Evolutionary conservation across 331 rosid genomes (phyloP).

Genomic region (Erythrophleum ivorense): DNA sequence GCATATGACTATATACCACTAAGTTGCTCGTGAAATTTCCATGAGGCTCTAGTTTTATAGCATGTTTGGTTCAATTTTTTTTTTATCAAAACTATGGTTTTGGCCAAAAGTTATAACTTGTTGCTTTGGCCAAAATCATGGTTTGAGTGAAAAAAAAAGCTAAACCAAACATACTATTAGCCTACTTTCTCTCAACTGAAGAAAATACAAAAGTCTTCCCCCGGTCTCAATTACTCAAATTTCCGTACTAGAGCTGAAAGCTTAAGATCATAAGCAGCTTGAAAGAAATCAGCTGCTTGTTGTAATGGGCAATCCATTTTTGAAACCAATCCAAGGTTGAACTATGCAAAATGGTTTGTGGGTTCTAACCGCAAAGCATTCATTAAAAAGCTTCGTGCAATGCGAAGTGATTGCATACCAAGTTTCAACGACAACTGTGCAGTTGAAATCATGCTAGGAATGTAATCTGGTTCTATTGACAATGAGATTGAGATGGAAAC

Average conservation of each 20-base stretch:
- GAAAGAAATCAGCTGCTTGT: conserved; percentile 86
- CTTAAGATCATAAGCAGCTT: conserved; percentile 77
- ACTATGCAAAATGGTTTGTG: conserved; percentile 76
- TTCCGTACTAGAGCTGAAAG: conserved; percentile 74
- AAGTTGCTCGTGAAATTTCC: conserved; percentile 32
- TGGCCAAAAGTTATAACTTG: no score
- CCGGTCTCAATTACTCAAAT: conserved; percentile 46
- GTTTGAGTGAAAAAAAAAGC: no score
- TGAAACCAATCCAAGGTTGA: conserved; percentile 69
- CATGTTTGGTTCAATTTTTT: no score
- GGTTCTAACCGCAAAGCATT: conserved; percentile 79
- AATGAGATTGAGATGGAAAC: conserved; percentile 66
- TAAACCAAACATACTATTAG: no score
- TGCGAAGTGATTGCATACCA: conserved; percentile 60
- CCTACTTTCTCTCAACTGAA: conserved; percentile 26
- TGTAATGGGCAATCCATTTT: conserved; percentile 70
- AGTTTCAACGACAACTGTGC: conserved; percentile 69
- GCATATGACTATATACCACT: not conserved
- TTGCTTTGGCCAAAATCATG: no score
- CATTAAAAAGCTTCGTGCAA: conserved; percentile 82
- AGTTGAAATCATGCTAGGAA: conserved; percentile 75
- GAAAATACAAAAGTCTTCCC: not conserved
- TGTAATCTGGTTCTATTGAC: conserved; percentile 73
- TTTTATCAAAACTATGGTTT: no score
- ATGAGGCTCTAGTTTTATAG: conserved; percentile 15